Conservation (phyloP, 2,329 filamentous ascomycete species). For the Ceratocystis smalleyi region DNA sequence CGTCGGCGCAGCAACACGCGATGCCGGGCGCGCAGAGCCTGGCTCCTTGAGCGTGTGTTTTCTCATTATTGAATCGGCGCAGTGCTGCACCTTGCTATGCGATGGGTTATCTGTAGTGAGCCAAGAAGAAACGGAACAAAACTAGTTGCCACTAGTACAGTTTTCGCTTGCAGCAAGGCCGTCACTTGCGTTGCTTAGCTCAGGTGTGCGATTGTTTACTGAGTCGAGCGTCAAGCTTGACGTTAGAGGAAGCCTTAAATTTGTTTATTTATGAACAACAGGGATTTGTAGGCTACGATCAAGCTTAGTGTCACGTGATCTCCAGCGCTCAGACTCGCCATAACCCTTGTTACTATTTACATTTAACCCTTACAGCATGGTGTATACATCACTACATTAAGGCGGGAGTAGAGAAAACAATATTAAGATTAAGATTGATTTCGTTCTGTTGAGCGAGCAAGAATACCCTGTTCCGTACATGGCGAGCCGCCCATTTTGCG, state of each 20-base stretch:
- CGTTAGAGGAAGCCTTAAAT: not conserved
- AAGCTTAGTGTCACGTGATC: not conserved
- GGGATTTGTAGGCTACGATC: not conserved
- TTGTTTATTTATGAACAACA: not conserved
- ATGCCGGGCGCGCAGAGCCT: slow-evolving; percentile 14
- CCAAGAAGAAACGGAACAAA: not conserved
- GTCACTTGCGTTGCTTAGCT: no score
- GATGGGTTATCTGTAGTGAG: not conserved
- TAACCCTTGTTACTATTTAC: not conserved
- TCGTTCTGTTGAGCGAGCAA: not conserved
- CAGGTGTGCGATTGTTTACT: no score
- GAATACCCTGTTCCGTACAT: not conserved
- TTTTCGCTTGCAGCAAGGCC: no score
- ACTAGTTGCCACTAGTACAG: no score
- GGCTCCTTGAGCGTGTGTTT: slow-evolving; percentile 11
- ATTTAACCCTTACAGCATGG: not conserved
- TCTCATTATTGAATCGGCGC: slow-evolving; percentile 8
- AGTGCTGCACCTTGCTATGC: not conserved
- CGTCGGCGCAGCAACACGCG: slow-evolving; percentile 13
- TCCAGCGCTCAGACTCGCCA: not conserved
- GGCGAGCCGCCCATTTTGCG: not conserved
- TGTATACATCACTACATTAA: not conserved
- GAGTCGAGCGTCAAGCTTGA: not conserved
- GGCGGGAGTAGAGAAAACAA: not conserved
- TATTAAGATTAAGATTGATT: not conserved